These are phyloP conservation scores for Penicillium sp. DNA, from an alignment of 2,329 filamentous ascomycete species.

Conservation along the genomic window DNA sequence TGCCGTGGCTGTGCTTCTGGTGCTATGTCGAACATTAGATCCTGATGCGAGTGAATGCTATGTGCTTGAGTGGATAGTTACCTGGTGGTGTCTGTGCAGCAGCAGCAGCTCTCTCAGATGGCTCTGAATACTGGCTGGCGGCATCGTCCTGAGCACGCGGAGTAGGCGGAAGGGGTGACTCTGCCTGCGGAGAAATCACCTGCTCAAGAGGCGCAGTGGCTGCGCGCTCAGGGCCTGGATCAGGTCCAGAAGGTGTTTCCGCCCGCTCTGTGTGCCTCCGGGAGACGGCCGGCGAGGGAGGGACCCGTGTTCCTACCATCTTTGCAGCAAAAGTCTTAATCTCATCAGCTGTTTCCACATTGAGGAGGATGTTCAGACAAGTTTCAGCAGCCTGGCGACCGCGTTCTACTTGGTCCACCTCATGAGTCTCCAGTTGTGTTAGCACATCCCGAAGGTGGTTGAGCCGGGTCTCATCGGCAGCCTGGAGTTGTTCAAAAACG, in stretches of 20 bases:
- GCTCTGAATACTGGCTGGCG: constrained; percentile 56
- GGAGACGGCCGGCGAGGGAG: constrained; percentile 12
- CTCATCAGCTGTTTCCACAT: constrained; percentile 83
- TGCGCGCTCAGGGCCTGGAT: constrained; percentile 18
- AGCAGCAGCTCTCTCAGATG: constrained; percentile 37
- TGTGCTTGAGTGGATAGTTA: constrained; percentile 24
- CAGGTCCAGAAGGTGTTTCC: constrained; percentile 12
- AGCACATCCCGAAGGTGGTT: constrained; percentile 89
- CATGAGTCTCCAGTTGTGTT: constrained; percentile 90
- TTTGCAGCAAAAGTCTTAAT: constrained; percentile 59
- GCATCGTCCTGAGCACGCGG: constrained; percentile 53
- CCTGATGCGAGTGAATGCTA: too few relatives aligned
- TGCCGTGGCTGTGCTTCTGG: constrained; percentile 41
- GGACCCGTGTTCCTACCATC: constrained; percentile 15
- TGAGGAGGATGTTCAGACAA: constrained; percentile 78
- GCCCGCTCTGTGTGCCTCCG: constrained; percentile 20
- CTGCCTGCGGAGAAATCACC: neutral
- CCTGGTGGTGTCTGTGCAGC: constrained; percentile 36
- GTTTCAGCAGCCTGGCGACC: constrained; percentile 73
- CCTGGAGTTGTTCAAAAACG: constrained; percentile 90
- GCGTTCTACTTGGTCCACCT: constrained; percentile 81
- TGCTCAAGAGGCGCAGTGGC: constrained; percentile 20
- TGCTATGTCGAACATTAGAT: constrained; percentile 15
- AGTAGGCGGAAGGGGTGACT: constrained; percentile 40
- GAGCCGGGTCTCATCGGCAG: constrained; percentile 82